Evolutionary conservation across 495 filamentous ascomycete genomes (phyloP).

Genomic region (Penicillium cataractarum): DNA sequence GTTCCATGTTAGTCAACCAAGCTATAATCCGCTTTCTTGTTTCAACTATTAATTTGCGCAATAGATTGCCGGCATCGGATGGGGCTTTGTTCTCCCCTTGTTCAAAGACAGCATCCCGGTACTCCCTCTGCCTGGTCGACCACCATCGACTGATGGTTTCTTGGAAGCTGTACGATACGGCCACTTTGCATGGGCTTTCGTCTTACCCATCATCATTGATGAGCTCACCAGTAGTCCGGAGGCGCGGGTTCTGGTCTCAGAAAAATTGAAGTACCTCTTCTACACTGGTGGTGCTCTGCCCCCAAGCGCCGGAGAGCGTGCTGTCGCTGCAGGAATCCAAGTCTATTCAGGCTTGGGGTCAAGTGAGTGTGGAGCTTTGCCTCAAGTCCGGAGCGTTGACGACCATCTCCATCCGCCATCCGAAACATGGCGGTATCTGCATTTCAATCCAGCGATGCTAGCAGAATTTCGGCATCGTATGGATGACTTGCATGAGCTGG

Average conservation of each 20-base stretch:
- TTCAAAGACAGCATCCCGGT: not conserved
- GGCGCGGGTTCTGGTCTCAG: not conserved
- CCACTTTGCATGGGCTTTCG: not conserved
- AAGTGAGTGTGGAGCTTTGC: constrained; percentile 50
- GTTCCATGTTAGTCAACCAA: not conserved
- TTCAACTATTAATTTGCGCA: not conserved
- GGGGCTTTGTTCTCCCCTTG: not conserved
- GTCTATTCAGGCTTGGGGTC: not conserved
- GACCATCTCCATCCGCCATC: not conserved
- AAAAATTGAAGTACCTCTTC: not conserved
- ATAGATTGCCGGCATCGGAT: not conserved
- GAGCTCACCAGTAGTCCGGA: not conserved
- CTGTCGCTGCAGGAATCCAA: not conserved
- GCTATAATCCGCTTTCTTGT: not conserved
- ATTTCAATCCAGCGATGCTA: not conserved
- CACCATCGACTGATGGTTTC: not conserved
- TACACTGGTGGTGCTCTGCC: not conserved
- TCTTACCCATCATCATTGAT: not conserved
- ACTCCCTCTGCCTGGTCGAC: not conserved
- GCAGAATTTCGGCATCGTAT: constrained; percentile 33
- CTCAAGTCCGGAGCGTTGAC: not conserved
- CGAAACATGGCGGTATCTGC: not conserved
- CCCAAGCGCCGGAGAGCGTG: not conserved
- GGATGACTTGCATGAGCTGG: constrained; percentile 52
- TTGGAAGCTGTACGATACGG: not conserved